phyloP scores from a whole-genome alignment of 495 filamentous ascomycete genomes.

The Staphylotrichum longicolle region DNA sequence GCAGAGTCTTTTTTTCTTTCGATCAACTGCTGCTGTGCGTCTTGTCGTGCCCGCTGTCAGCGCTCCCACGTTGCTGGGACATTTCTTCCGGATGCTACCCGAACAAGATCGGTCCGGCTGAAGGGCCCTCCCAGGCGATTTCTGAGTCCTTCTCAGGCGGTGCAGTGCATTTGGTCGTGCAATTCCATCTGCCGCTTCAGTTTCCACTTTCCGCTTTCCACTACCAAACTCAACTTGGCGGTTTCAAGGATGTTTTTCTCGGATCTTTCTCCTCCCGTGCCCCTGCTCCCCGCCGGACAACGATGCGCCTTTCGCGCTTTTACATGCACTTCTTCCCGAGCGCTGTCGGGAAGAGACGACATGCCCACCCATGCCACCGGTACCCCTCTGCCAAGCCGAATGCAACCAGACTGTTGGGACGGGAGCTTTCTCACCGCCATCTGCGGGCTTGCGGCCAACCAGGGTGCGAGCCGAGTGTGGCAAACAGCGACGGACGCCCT shows the following conservation, averaged over 20 bases:
- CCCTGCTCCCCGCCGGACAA: too few relatives aligned
- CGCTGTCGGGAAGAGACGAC: not conserved
- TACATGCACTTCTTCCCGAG: not conserved
- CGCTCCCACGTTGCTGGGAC: not conserved
- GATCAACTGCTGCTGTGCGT: not conserved
- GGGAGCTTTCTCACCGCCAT: slow-evolving; percentile 13
- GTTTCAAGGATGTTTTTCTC: too few relatives aligned
- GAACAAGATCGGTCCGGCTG: too few relatives aligned
- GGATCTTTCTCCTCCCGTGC: too few relatives aligned
- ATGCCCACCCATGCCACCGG: not conserved
- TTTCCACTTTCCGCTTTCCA: too few relatives aligned
- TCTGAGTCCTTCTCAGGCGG: too few relatives aligned
- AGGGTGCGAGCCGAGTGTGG: slow-evolving; percentile 5
- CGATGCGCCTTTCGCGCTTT: too few relatives aligned
- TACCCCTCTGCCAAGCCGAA: slow-evolving; percentile 6
- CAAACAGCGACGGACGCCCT: not conserved
- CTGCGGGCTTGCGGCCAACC: slow-evolving; percentile 9
- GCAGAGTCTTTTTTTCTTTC: not conserved
- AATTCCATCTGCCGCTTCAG: too few relatives aligned
- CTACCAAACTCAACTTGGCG: too few relatives aligned
- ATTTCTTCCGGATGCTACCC: not conserved
- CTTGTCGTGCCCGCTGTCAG: too few relatives aligned
- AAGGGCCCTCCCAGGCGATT: too few relatives aligned
- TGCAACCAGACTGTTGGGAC: slow-evolving; percentile 21
- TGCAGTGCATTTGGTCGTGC: too few relatives aligned